phyloP scores from a whole-genome alignment of 2,329 filamentous ascomycete species.

The Chrysosporium queenslandicum region DNA sequence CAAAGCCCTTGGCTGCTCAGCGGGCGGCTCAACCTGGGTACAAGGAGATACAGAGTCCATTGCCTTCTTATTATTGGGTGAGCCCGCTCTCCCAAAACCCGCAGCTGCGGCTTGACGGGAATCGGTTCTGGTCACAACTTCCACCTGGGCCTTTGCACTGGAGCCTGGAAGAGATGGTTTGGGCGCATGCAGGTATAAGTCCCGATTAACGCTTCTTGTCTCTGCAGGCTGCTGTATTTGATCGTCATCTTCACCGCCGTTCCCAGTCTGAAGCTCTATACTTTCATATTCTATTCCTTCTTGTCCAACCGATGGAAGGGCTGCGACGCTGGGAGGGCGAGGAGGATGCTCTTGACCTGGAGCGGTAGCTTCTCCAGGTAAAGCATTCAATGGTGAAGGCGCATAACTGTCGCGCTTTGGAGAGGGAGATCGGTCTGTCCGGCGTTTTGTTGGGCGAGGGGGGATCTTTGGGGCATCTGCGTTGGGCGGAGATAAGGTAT shows the following conservation, averaged over 20 bases:
- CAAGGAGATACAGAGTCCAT: conserved; percentile 36
- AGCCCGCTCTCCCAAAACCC: conserved; percentile 58
- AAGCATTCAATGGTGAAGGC: conserved; percentile 16
- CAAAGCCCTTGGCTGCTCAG: conserved; percentile 46
- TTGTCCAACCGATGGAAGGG: conserved; percentile 74
- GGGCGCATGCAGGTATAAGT: conserved; percentile 79
- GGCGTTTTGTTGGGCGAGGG: conserved; percentile 13
- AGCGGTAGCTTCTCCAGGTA: neutral
- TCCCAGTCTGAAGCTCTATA: conserved; percentile 37
- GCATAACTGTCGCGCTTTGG: conserved; percentile 14
- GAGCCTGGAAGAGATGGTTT: conserved; percentile 73
- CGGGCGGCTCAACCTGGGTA: conserved; percentile 41
- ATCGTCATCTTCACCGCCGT: conserved; percentile 38
- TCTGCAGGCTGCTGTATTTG: conserved; percentile 51
- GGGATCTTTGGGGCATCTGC: conserved; percentile 15
- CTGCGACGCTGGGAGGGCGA: conserved; percentile 61
- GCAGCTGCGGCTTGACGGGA: conserved; percentile 77
- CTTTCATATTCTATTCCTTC: conserved; percentile 83
- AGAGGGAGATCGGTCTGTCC: conserved; percentile 10
- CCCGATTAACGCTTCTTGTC: conserved; percentile 65
- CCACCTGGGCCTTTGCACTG: conserved; percentile 74
- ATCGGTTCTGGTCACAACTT: conserved; percentile 79
- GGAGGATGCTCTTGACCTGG: neutral
- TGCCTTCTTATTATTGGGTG: conserved; percentile 40
- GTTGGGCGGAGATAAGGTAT: conserved; percentile 16